Evolutionary conservation across 2,329 filamentous ascomycete species (phyloP), one percentile per base, ranked within the genome.

Genomic region (Botrytis galanthina): DNA sequence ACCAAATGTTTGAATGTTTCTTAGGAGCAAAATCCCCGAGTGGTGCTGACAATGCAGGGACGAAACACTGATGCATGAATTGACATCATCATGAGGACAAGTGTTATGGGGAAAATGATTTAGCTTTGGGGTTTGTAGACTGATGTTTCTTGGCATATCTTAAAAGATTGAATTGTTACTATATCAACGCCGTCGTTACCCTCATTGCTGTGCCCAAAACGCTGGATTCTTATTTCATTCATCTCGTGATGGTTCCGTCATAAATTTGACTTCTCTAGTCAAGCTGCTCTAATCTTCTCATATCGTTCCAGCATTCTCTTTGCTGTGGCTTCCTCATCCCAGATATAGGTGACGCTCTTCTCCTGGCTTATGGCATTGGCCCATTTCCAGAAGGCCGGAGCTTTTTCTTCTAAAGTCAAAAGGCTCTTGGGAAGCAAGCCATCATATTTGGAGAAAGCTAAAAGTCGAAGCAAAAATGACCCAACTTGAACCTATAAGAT

Each of bases 311-410:
- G 85, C 10, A 82, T 85, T 46, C 74, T 78, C 75, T 82, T 81
- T 3, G 85, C 82, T 62, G 87, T 81, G 0, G 51, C 75, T 74
- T 86, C 81, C 81, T 89, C 89, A 72, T 92, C 81, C 78, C 85
- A 93, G 74, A 91, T 89, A 66, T 83, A 85, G 0, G 85, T 89
- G 26, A 95, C 91, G 77, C 90, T 94, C 26, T 90, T 87, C 73
- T 93, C 87, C 74, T 84, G 84, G 8, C 86, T 81, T 3, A 91
- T 87, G 1, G 85, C 87, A 74, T 88, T 83, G 0, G 88, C 88
- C 92, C 92, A 95, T 76, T 87, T 88, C 79, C 86, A 86, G 80
- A 93, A 93, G 73, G 87, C 87, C 1, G 92, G 92, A n/a, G 91
- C 83, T 73, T 84, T 84, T 74, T 86, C 81, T 73, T 84, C 83